These are phyloP conservation scores for Penicillium sp. DNA, from an alignment of 2,329 filamentous ascomycete genomes.

Conservation along the genomic window DNA sequence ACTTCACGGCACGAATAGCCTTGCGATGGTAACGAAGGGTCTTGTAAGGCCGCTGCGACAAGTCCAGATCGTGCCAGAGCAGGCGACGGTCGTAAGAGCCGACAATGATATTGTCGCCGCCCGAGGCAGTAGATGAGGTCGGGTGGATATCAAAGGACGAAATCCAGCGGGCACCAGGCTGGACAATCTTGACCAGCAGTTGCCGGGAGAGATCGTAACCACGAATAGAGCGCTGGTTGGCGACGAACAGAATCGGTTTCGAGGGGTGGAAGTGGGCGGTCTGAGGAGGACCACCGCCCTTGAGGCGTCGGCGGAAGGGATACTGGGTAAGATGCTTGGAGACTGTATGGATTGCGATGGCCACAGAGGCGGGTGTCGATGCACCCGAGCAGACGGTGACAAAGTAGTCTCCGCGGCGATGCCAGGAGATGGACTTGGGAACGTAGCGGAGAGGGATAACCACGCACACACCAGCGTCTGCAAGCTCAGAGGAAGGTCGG, in stretches of 20 bases:
- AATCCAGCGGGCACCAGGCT: constrained; percentile 93
- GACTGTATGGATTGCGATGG: constrained; percentile 91
- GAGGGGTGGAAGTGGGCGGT: constrained; percentile 93
- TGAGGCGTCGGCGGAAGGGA: constrained; percentile 75
- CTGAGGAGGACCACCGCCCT: constrained; percentile 75
- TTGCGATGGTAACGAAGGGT: constrained; percentile 93
- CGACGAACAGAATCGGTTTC: constrained; percentile 91
- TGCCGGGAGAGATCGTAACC: constrained; percentile 92
- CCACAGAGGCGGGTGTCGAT: constrained; percentile 53
- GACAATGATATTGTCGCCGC: constrained; percentile 90
- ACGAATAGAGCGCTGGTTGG: constrained; percentile 88
- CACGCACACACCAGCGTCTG: constrained; percentile 74
- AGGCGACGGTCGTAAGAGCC: constrained; percentile 92
- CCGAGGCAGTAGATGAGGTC: constrained; percentile 82
- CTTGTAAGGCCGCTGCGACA: constrained; percentile 89
- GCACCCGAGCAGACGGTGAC: constrained; percentile 77
- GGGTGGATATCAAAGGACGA: constrained; percentile 92
- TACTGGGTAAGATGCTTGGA: constrained; percentile 94
- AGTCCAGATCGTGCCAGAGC: constrained; percentile 95
- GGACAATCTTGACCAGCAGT: constrained; percentile 87
- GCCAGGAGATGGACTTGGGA: constrained; percentile 90
- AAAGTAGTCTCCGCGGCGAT: constrained; percentile 91
- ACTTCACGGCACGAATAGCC: constrained; percentile 86
- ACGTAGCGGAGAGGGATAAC: constrained; percentile 76
- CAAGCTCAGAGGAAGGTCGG: constrained; percentile 71